Conservation (phyloP, 441 rosid species). For the Populus hybrid region DNA sequence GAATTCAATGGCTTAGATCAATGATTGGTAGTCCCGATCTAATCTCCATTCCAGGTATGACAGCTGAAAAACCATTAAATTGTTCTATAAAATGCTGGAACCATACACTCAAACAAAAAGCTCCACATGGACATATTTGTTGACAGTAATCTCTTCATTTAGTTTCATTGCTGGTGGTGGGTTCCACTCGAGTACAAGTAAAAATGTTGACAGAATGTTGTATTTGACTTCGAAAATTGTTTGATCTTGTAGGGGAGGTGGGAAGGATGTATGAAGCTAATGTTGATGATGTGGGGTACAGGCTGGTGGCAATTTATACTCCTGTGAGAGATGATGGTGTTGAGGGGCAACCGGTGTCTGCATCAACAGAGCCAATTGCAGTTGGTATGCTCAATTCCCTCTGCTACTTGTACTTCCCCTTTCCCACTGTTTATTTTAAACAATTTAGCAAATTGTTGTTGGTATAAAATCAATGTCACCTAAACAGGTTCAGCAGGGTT, state of each 20-base stretch:
- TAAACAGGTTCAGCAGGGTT: too few species aligned
- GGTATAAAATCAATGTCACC: too few species aligned
- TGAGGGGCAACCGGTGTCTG: slow-evolving; percentile 95
- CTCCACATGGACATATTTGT: neutral
- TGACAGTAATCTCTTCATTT: neutral
- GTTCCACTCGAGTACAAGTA: too few species aligned
- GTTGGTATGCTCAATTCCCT: slow-evolving; percentile 56
- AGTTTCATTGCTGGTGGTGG: too few species aligned
- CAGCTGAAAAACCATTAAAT: slow-evolving; percentile 1
- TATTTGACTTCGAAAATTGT: slow-evolving; percentile 17
- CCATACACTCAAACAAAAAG: neutral
- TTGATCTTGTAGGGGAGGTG: slow-evolving; percentile 69
- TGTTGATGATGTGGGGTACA: slow-evolving; percentile 97
- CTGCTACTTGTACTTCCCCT: neutral
- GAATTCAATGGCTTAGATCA: slow-evolving; percentile 94
- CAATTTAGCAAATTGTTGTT: too few species aligned
- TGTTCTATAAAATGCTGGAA: neutral
- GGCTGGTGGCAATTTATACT: slow-evolving; percentile 28
- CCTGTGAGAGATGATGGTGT: slow-evolving; percentile 91
- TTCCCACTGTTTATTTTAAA: too few species aligned
- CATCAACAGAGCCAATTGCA: slow-evolving; percentile 93
- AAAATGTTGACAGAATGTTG: neutral
- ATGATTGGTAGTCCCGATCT: slow-evolving; percentile 99
- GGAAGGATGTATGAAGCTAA: slow-evolving; percentile 96
- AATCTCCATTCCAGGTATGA: slow-evolving; percentile 84